Evolutionary conservation across 495 filamentous ascomycete genomes (phyloP).

Genomic region (Penicillium flavigenum): DNA sequence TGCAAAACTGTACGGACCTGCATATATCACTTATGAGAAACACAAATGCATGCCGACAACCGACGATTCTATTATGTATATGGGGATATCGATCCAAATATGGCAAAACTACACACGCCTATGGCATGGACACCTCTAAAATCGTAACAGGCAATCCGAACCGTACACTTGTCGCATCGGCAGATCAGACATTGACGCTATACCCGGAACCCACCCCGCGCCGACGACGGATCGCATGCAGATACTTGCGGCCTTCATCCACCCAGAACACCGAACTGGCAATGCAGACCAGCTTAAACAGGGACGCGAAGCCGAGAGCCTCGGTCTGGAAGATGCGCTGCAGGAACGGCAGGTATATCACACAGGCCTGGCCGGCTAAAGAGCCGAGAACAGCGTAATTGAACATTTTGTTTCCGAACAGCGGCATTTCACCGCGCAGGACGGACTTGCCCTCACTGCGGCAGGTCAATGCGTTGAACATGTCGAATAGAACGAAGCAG

Average conservation of each 20-base stretch:
- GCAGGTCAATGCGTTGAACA: slow-evolving; percentile 96
- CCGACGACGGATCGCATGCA: slow-evolving; percentile 35
- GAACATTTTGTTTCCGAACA: slow-evolving; percentile 89
- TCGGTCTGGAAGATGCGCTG: slow-evolving; percentile 97
- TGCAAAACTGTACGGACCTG: too few relatives aligned
- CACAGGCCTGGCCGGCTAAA: slow-evolving; percentile 78
- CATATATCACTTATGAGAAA: neutral
- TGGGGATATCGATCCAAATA: slow-evolving; percentile 8
- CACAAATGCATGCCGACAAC: neutral
- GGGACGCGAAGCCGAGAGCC: slow-evolving; percentile 68
- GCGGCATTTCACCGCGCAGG: slow-evolving; percentile 75
- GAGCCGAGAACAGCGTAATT: slow-evolving; percentile 89
- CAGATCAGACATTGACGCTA: slow-evolving; percentile 45
- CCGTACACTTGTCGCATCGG: slow-evolving; percentile 6
- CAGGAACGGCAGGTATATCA: slow-evolving; percentile 91
- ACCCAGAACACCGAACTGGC: slow-evolving; percentile 92
- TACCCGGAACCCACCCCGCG: slow-evolving; percentile 42
- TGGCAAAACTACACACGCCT: slow-evolving; percentile 13
- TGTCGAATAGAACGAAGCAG: slow-evolving; percentile 97
- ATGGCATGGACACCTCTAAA: slow-evolving; percentile 7
- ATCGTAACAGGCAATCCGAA: slow-evolving; percentile 7
- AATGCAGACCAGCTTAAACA: slow-evolving; percentile 66
- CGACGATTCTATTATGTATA: slow-evolving; percentile 14
- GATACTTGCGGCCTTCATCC: slow-evolving; percentile 84
- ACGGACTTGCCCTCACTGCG: slow-evolving; percentile 89